Percentiles rank a stretch among this genome's conserved stretches.
These are phyloP conservation scores for Aspergillus fijiensis DNA, from an alignment of 2,329 filamentous ascomycete species.

Conservation along the genomic window DNA sequence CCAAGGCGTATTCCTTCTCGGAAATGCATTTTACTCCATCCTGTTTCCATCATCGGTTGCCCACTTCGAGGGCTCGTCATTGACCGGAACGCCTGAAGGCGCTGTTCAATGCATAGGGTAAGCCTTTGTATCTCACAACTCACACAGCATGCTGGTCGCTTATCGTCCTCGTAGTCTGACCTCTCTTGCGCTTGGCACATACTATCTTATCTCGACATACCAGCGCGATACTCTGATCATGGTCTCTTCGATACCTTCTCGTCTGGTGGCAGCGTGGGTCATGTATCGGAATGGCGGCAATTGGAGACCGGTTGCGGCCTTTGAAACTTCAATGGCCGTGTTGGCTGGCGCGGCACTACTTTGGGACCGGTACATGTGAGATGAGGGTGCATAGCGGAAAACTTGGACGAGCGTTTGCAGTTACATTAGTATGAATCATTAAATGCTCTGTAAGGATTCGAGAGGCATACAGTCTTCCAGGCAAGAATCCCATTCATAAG, in stretches of 20 bases:
- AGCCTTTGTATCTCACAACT: background rate
- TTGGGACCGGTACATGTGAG: conserved; percentile 7
- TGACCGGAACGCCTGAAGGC: background rate
- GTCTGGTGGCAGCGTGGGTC: background rate
- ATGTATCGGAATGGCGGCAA: conserved; percentile 7
- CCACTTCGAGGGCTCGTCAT: background rate
- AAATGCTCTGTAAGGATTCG: too few species aligned
- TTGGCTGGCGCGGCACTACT: background rate
- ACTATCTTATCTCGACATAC: conserved; percentile 3
- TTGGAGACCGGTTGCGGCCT: background rate
- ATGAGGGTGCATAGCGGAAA: too few species aligned
- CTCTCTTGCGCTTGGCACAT: conserved; percentile 4
- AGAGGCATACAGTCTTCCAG: too few species aligned
- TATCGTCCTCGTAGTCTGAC: background rate
- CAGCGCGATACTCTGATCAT: conserved; percentile 7
- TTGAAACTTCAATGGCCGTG: background rate
- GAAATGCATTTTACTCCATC: conserved; percentile 4
- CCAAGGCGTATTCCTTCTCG: conserved; percentile 5
- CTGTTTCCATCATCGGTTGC: conserved; percentile 4
- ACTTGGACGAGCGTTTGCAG: too few species aligned
- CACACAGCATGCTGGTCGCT: background rate
- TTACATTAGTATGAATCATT: too few species aligned
- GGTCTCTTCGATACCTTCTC: conserved; percentile 2
- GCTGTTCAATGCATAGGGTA: background rate
- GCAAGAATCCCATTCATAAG: too few species aligned